Evolutionary conservation across 352 stramenopile species (phyloP).

Genomic region (Globisporangium viniferum): DNA sequence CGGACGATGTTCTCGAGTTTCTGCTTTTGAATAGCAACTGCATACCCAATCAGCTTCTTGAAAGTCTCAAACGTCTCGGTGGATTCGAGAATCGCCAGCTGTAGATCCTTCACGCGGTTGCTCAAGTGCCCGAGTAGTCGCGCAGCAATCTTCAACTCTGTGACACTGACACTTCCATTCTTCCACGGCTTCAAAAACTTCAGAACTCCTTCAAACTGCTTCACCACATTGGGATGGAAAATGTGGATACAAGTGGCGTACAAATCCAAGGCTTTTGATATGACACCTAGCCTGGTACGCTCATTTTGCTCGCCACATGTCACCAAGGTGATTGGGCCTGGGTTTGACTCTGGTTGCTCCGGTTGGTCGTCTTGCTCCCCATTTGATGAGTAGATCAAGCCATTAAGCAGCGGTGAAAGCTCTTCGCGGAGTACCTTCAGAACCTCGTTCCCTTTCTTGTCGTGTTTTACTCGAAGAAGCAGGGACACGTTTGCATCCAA

Average conservation of each 20-base stretch:
- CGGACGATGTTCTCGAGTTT: slow-evolving; percentile 15
- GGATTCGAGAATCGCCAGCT: slow-evolving; percentile 24
- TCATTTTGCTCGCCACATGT: slow-evolving; percentile 15
- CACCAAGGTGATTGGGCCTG: neutral
- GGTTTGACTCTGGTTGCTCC: neutral
- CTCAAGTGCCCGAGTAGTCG: slow-evolving; percentile 39
- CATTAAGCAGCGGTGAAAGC: slow-evolving; percentile 31
- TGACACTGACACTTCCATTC: slow-evolving; percentile 22
- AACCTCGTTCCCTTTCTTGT: slow-evolving; percentile 13
- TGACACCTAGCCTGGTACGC: slow-evolving; percentile 18
- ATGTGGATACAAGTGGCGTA: slow-evolving; percentile 51
- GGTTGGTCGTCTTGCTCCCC: neutral
- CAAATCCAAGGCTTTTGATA: slow-evolving; percentile 40
- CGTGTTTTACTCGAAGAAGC: slow-evolving; percentile 16
- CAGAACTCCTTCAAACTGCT: slow-evolving; percentile 41
- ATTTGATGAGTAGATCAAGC: slow-evolving; percentile 30
- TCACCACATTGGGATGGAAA: slow-evolving; percentile 41
- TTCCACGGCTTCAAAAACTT: slow-evolving; percentile 41
- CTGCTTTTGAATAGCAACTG: slow-evolving; percentile 32
- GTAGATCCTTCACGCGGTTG: slow-evolving; percentile 31
- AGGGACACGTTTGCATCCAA: slow-evolving; percentile 39
- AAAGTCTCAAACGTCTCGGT: slow-evolving; percentile 23
- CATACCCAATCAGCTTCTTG: slow-evolving; percentile 32
- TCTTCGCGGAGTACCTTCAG: slow-evolving; percentile 22
- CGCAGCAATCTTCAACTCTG: slow-evolving; percentile 44